Evolutionary conservation across 2,329 filamentous ascomycete genomes (phyloP), one percentile per base, ranked within the genome.

Genomic region (Ascochyta clinopodiicola): DNA sequence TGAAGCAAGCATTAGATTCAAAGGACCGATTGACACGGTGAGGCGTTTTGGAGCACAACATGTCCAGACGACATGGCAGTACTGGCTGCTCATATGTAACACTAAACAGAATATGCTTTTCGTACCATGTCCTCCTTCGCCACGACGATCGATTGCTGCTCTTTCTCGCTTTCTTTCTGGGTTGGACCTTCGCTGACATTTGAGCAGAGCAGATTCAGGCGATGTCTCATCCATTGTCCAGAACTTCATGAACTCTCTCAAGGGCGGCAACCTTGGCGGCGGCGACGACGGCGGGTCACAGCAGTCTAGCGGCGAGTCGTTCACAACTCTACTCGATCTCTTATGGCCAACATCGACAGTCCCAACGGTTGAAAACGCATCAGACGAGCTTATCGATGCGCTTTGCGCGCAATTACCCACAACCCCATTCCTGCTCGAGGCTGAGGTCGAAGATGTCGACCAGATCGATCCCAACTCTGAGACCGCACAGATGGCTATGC

Each of bases 201-300:
- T 53, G 21, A 35, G 52, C 56, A 74, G 71, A 54, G 66, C 82
- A 62, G 81, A 84, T 66, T 81, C 83, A 56, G 80, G 81, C 61
- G 89, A 96, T 78, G 88, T 92, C 68, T 88, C 88, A 52, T 84
- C 86, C 36, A 86, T 91, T 58, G 91, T 98, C 63, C 90, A 92
- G 71, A 93, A 94, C 77, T 93, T 99, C 75, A 84, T 98, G 67
- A 86, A 89, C 59, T 96, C 94, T 4, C 81, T 98, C 60, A 86
- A 88, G 70, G 84, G 86, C 56, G 74, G 80, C 25, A 74, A 76
- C 44, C 61, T 78, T 44, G 70, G 78, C 61, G 74, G 74, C 59
- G 73, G 75, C 15, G 39, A 56, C 35, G 73, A 75, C 15, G 40
- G 57, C 32, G 53, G 81, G 63, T 74, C 78, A 44, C 60, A 62